Evolutionary conservation across 139 green algal species (phyloP).

Genomic region (Auxenochlorella pyrenoidosa): DNA sequence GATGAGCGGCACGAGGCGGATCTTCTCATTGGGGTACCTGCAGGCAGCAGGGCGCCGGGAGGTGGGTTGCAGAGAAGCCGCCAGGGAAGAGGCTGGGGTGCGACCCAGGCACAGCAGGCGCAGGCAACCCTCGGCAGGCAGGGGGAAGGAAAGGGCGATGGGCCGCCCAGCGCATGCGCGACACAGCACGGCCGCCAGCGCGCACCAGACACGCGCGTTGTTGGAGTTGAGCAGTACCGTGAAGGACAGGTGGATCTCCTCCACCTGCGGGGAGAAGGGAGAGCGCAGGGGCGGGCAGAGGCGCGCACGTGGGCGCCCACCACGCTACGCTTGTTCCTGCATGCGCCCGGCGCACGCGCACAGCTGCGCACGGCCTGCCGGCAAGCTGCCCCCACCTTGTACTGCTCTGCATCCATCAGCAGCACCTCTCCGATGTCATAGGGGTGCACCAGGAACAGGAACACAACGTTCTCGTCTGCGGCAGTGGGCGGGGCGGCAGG

Average conservation of each 20-base stretch:
- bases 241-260: constrained; percentile 56
- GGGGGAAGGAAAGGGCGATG: no score
- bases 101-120: no score
- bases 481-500: neutral
- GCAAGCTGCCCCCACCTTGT: neutral
- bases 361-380: neutral
- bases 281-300: neutral
- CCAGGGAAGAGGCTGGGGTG: no score
- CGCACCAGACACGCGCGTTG: constrained; percentile 35
- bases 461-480: constrained; percentile 50
- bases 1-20: constrained; percentile 48
- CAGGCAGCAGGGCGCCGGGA: neutral
- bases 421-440: constrained; percentile 70
- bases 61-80: no score
- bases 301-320: neutral
- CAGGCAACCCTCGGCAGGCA: no score
- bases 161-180: no score
- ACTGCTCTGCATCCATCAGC: constrained; percentile 31
- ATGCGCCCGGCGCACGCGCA: no score
- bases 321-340: no score
- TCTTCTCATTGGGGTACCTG: constrained; percentile 59
- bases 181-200: no score
- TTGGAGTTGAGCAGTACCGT: neutral
- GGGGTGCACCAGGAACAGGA: constrained; percentile 47
- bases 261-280: constrained; percentile 40